Base-by-base conservation (phyloP, 176 grass and related monocot species). In the Pontederia paniculata region DNA sequence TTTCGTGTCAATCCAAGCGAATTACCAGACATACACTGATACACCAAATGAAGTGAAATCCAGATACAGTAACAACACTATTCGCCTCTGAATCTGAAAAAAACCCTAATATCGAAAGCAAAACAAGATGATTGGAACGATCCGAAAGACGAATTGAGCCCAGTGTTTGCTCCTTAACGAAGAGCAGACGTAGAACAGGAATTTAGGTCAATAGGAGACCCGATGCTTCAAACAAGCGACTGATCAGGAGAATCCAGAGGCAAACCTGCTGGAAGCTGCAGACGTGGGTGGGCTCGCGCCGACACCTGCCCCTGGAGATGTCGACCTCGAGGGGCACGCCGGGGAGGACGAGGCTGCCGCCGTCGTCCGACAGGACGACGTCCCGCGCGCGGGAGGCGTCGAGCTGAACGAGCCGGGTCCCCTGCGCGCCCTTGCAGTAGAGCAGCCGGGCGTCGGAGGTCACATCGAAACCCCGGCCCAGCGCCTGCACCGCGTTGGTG, bases 251-350 rank as follows among this genome's bases (percentile, higher is more conserved):
- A 49, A 70, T 57, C 47, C 52, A 15, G 53, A 45, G 48, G 12
- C 69, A 77, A 37, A 98, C 93, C 83, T 88, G 70, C 31, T 51
- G 62, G 68, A 88, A 98, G 70, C 67, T 85, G 59, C 52, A 82
- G 45, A 91, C 83, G 18, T 73, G 77, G 48, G 80, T 80, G 22
- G 62, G 76, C 17, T 76, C 80, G 41, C 13, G 71, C 46, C n/a
- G 63, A 2, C 76, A 47, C 50, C 50, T 41, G 63, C 56, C 76
- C 18, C 16, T 54, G 16, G 73, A 70, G 1, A 98, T 78, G 2
- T 76, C 63, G 57, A 98, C 75, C 12, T 88, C 80, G n/a, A 44
- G 47, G 23, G 75, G 74, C 17, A 88, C 80, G 20, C 79, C 75
- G 21, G 69, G 64, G 62, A 98, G 75, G 15, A 88, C 69, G 31